Evolutionary conservation across 1,284 basidiomycete species (phyloP), one percentile per base, ranked within the genome.

Genomic region (Phylloboletellus chloephorus): DNA sequence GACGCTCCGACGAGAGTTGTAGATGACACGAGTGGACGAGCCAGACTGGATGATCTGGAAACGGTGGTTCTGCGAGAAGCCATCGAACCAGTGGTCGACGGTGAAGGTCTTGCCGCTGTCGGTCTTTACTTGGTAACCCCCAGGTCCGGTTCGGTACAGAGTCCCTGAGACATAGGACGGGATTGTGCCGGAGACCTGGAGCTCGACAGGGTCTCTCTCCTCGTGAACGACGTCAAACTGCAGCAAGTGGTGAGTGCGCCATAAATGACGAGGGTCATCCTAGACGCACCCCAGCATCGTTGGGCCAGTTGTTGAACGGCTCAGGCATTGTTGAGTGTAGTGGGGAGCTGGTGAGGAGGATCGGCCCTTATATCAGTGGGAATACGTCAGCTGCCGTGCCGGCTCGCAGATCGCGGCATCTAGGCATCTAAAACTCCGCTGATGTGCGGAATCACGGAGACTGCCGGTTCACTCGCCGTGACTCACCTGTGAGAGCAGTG

Each of bases 21-120:
- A 59, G 16, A 59, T 35, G 30, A 63, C 56, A 3, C 56, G 54
- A 2, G 57, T 49, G 10, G 49, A 34, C 2, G 23, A 16, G 13
- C 31, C 44, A 2, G 52, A 43, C 25, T 60, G 57, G 20, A 61
- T 47, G 48, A 59, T 63, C 32, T 59, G 56, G 39, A 59, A 63
- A 21, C 57, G 60, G 34, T 59, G 58, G 44, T 55, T 63, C 38
- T 63, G 60, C 20, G 60, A 58, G 37, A 59, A 59, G 13, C 57
- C 60, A 20, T 59, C 57, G 17, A 59, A 59, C 57, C 57, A 62
- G 22, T 59, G 60, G 32, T 61, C 48, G 5, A 57, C 15, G 16
- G 60, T 53, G 15, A 48, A 46, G 0, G 47, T 57, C 4, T 38
- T 25, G 20, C 47, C 58, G 3, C 37, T 31, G 43, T 51, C 30